Evolutionary conservation across 768 basidiomycete species (phyloP), one percentile per base, ranked within the genome.

Genomic region (Rhodotorula kratochvilovae): DNA sequence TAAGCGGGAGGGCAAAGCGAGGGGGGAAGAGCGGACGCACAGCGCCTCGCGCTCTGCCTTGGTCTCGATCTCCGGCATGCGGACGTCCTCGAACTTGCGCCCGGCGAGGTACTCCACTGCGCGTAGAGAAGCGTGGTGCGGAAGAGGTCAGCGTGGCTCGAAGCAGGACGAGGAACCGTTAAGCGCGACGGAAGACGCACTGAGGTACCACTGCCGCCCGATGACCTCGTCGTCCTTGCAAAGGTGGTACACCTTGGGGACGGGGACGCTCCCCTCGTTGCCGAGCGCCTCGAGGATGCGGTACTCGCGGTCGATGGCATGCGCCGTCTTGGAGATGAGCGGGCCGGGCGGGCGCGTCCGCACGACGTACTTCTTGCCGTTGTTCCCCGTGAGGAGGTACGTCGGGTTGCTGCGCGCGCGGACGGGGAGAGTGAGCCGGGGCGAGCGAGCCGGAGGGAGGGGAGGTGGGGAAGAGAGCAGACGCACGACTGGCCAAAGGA

Each of bases 261-360:
- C 87, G 2, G 94, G 95, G 23, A 97, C 87, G 43, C 78, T 4
- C 85, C 95, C 96, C 80, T 92, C 85, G 55, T 80, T 83, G 79
- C 91, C 87, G 31, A 99, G 82, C 11, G 92, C 89, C 45, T 82
- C 81, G 23, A 98, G 84, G 76, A 95, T 86, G 36, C 84, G 85
- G 80, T 89, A 96, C 83, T 99, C 95, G 58, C 96, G 88, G 79
- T 97, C 95, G 50, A 99, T 86, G 80, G 93, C 90, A 80, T 99
- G 95, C 3, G 95, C 95, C 5, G 93, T 99, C 61, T 87, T 84
- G 8, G 92, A 93, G 35, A 99, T 82, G 16, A 98, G 86, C 51
- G 87, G 83, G 0, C 95, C 95, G 0, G 88, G 87, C 33, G 95
- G 95, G 79, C 96, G 95, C 81, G 96, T 92, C 29, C 95, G 89